These are phyloP conservation scores for Zarea fungicola DNA, from an alignment of 2,329 filamentous ascomycete species.

Conservation along the genomic window DNA sequence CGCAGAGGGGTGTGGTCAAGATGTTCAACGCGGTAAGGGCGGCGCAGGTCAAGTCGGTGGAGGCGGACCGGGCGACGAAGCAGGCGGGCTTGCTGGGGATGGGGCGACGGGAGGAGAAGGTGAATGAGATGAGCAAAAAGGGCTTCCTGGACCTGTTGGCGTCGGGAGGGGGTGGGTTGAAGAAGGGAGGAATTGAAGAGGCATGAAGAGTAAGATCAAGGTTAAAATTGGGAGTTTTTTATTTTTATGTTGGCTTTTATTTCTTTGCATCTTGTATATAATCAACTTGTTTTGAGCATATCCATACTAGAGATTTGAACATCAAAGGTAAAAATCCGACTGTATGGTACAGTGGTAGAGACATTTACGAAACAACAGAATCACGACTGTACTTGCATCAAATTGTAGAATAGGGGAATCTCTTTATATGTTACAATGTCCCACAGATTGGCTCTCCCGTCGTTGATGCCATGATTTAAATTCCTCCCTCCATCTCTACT, in stretches of 20 bases:
- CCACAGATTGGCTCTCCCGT: slow-evolving; percentile 1
- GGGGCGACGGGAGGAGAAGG: slow-evolving; percentile 73
- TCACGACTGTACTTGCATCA: not conserved
- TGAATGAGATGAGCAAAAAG: slow-evolving; percentile 95
- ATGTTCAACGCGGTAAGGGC: slow-evolving; percentile 93
- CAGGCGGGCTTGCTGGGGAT: slow-evolving; percentile 74
- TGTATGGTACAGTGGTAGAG: no score
- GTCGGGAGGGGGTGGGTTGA: slow-evolving; percentile 53
- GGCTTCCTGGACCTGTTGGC: slow-evolving; percentile 90
- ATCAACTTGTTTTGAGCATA: slow-evolving; percentile 11
- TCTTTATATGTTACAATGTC: slow-evolving; percentile 5
- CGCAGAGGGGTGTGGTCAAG: slow-evolving; percentile 89
- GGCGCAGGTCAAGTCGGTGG: slow-evolving; percentile 81
- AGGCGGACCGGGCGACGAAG: slow-evolving; percentile 65
- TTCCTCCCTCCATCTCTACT: not conserved
- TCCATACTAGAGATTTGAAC: no score
- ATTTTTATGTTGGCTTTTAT: no score
- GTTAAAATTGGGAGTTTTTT: no score
- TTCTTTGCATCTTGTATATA: slow-evolving; percentile 10
- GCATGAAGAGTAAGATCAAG: slow-evolving; percentile 32
- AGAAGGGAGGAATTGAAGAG: slow-evolving; percentile 55
- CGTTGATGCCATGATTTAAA: not conserved
- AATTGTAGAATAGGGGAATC: slow-evolving; percentile 9
- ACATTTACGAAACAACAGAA: no score
- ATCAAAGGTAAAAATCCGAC: no score